Evolutionary conservation across 2,329 filamentous ascomycete genomes (phyloP).

Genomic region (Cadophora malorum): DNA sequence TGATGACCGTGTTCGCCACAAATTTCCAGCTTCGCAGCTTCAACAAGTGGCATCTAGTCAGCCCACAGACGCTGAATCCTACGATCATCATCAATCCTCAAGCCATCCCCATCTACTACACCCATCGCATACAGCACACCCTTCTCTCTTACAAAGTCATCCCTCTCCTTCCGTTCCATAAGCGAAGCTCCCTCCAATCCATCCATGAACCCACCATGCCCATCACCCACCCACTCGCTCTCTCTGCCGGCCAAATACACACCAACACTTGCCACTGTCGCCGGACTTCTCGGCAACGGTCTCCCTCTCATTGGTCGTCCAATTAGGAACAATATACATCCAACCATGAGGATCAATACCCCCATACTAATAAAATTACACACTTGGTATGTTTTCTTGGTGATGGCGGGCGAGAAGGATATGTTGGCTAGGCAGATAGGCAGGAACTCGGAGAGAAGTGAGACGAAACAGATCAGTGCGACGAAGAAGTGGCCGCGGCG

Average conservation of each 20-base stretch:
- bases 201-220: constrained; percentile 40
- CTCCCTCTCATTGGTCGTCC: constrained; percentile 46
- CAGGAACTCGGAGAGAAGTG: constrained; percentile 57
- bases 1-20: background rate
- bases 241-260: constrained; percentile 48
- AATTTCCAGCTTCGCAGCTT: background rate
- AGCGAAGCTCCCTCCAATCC: constrained; percentile 43
- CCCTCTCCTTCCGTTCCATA: constrained; percentile 43
- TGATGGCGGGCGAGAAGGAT: constrained; percentile 53
- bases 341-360: constrained; percentile 51
- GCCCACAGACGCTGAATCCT: constrained; percentile 29
- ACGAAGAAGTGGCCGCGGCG: constrained; percentile 49
- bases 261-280: constrained; percentile 53
- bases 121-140: constrained; percentile 46
- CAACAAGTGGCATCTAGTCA: background rate
- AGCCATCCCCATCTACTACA: constrained; percentile 42
- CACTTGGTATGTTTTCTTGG: constrained; percentile 48
- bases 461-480: constrained; percentile 49
- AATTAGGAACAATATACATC: constrained; percentile 50
- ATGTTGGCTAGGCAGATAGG: constrained; percentile 57
- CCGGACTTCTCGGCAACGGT: constrained; percentile 54
- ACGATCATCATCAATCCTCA: constrained; percentile 38
- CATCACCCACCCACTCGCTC: constrained; percentile 42
- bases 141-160: constrained; percentile 43
- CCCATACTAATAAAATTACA: constrained; percentile 51